Base-by-base conservation (phyloP, 2,329 filamentous ascomycete species). In the Rugonectria rugulosa region DNA sequence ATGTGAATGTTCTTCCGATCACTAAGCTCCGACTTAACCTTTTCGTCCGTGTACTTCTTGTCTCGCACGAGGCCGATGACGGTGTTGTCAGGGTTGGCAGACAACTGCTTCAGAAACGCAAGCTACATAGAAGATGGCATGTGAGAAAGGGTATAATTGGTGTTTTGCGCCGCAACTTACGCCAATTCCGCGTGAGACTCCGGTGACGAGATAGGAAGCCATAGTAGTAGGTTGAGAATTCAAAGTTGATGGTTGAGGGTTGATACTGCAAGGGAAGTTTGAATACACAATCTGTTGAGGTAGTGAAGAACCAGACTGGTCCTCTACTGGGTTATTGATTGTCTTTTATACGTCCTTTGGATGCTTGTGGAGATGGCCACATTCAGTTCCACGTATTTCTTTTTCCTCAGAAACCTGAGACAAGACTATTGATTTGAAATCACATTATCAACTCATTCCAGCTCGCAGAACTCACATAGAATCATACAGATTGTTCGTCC, bases 31-130 rank as follows among this genome's bases (percentile, higher is more conserved):
- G 32, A 36, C 5, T 66, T 56, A 0, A 79, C 63, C 51, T 73
- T 75, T 14, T 73, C 61, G 4, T 77, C 71, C 1, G 77, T 76
- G 0, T 68, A 68, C 15, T 65, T 46, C 29, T 77, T 79, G 63
- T 80, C 65, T 3, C 78, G 76, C 11, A 79, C 75, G 3, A 82
- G 71, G 1, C 77, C 79, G 44, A 81, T 63, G 31, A 80, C 66
- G 0, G 66, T 70, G 57, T 78, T 78, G 12, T 62, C 56, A 0
- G 76, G 63, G 49, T 80, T 66, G 19, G 64, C 66, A 5, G 79
- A 80, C 19, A 82, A 66, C 20, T 78, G 71, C 12, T 63, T 63
- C 24, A 81, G 51, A 59, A 81, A 77, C 23, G 65, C 64, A 2
- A 63, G 63, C 66, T 68, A 20, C 1, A 3, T 15, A 12, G 42